These are phyloP conservation scores for Exophiala bonariae DNA, from an alignment of 2,329 filamentous ascomycete species.

Conservation along the genomic window DNA sequence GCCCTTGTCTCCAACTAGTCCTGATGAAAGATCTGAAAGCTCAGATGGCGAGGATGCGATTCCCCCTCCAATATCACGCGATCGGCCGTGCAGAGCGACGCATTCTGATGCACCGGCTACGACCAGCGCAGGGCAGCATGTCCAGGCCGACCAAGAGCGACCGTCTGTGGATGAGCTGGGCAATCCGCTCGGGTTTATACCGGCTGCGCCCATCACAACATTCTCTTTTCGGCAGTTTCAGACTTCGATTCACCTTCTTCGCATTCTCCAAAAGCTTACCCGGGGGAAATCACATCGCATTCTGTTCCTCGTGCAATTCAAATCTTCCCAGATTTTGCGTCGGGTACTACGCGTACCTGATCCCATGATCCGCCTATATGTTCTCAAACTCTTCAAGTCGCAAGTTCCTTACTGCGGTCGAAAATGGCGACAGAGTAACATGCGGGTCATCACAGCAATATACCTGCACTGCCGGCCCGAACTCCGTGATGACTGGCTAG, in stretches of 20 bases:
- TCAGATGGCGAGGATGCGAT: conserved; percentile 65
- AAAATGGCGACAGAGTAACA: conserved; percentile 97
- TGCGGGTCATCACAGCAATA: conserved; percentile 97
- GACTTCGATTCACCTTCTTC: conserved; percentile 89
- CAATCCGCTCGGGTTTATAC: conserved; percentile 67
- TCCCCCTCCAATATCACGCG: conserved; percentile 76
- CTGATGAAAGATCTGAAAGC: conserved; percentile 26
- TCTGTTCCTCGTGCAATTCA: conserved; percentile 90
- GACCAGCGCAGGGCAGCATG: conserved; percentile 30
- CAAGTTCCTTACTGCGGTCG: conserved; percentile 97
- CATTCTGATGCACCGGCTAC: conserved; percentile 32
- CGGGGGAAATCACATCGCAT: conserved; percentile 95
- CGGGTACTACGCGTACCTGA: conserved; percentile 92
- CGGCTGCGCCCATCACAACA: conserved; percentile 75
- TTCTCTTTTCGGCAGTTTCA: conserved; percentile 96
- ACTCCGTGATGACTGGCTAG: conserved; percentile 71
- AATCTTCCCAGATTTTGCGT: conserved; percentile 86
- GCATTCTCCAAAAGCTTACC: conserved; percentile 96
- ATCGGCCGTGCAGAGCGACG: conserved; percentile 47
- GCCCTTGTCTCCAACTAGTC: conserved; percentile 35
- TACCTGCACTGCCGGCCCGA: conserved; percentile 93
- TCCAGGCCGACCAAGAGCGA: conserved; percentile 11
- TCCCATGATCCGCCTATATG: conserved; percentile 83
- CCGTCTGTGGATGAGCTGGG: conserved; percentile 82
- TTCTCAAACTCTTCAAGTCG: conserved; percentile 96